Base-by-base conservation (phyloP, 164 flowering plant species). In the Liquidambar formosana region DNA sequence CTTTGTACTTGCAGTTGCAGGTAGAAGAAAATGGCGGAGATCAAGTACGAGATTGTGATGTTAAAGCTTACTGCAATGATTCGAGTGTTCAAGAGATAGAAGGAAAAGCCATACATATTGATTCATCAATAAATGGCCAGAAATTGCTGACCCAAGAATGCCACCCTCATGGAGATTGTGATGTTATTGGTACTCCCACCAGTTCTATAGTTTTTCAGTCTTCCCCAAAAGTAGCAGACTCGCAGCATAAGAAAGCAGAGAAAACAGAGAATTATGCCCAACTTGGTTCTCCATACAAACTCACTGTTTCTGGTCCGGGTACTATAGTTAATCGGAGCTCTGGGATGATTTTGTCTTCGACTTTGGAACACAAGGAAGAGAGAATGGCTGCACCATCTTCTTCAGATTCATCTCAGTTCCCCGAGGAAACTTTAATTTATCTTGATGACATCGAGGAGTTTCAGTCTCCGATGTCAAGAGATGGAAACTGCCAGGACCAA, bases 371-470 rank as follows among this genome's bases (percentile, higher is more conserved):
- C 8, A 48, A 58, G 63, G 47, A 63, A 16, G 51, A 68, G 10
- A 33, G 65, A 48, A 25, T 22, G 44, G 61, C 44, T 14, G 67
- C 45, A 28, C 65, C 57, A 47, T 74, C 80, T 28, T 61, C 83
- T 22, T 74, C 87, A 23, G 92, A 86, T 44, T 72, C 79, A 26
- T 61, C 57, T 48, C 72, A 77, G 60, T 60, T 80, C 52, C 70
- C 75, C 0, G 84, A 81, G 51, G 81, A 76, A 53, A 73, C 44
- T 22, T 27, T 81, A 15, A 77, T 87, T 47, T 84, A 76, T 65
- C 85, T 81, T 2, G 88, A 89, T 69, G 93, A 90, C 63, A 63
- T 84, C 60, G 86, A 84, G 64, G 94, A 90, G 72, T 60, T 86
- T 53, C 66, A 69, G 71, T 68, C 84, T 52, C 74, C 75, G 4